These are phyloP conservation scores for Trametes meyenii DNA, from an alignment of 768 basidiomycete genomes.

Conservation along the genomic window DNA sequence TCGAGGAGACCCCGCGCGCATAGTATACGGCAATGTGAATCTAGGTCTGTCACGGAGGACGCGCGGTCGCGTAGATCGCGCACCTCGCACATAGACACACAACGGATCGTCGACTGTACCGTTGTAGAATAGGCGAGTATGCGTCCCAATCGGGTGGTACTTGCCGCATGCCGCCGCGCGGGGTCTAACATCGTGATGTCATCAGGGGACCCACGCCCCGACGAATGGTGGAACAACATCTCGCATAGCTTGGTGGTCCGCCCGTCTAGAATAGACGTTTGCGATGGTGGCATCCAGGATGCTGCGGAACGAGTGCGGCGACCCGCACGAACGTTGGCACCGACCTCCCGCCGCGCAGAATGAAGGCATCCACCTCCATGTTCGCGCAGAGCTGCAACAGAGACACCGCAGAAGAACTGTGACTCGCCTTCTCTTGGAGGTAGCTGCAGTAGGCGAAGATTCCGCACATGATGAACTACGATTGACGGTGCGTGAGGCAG, in stretches of 20 bases:
- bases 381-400: not conserved
- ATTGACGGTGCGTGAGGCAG: not conserved
- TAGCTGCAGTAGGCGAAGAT: constrained; percentile 97
- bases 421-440: constrained; percentile 88
- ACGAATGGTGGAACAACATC: not conserved
- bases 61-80: not conserved
- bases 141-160: not conserved
- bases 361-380: not conserved
- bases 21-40: too few species aligned
- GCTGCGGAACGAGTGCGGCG: too few species aligned
- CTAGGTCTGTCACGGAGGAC: too few species aligned
- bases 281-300: not conserved
- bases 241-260: not conserved
- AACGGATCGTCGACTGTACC: not conserved
- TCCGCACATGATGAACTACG: constrained; percentile 69
- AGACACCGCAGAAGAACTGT: not conserved
- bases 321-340: too few species aligned
- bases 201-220: not conserved
- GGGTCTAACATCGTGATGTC: constrained; percentile 9
- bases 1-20: too few species aligned
- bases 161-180: not conserved
- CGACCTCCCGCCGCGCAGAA: not conserved
- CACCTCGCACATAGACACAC: too few species aligned
- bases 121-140: not conserved
- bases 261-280: not conserved